Evolutionary conservation across 768 basidiomycete genomes (phyloP), one percentile per base, ranked within the genome.

Genomic region (Panellus pusillus): DNA sequence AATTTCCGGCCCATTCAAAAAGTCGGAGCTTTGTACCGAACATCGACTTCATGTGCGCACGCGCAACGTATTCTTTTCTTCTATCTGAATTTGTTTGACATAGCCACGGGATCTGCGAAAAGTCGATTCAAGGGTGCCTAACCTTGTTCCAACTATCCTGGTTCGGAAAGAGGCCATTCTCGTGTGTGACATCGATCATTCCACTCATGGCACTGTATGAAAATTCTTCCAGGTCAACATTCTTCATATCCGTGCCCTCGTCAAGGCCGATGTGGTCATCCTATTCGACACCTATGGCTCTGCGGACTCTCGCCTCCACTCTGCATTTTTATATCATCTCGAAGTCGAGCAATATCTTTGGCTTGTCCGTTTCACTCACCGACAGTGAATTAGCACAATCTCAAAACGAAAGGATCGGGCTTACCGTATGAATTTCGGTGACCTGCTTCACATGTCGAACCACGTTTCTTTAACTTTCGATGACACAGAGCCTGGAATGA

Each of bases 261-360:
- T 98, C 66, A 98, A 98, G 70, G 89, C 93, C 9, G 91, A 97
- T 66, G 77, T 89, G 36, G 91, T 97, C 41, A 78, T 96, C 32
- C 79, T 98, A 37, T 98, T 98, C 67, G 95, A 98, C 65, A 88
- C 90, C 1, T 92, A 86, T 66, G 95, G 94, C 9, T 92, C 89
- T 20, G 82, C 83, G 13, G 90, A 95, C 69, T 93, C 92, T 3
- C 75, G 86, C 52, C 78, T 94, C 7, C 91, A 93, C 66, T 91
- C 89, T 35, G 87, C 87, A 12, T 94, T 94, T 67, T 71, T 94
- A 54, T 92, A 93, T 65, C 91, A 94, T 67, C 74, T 94, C 31
- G 91, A 93, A 74, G 91, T 91, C 58, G 58, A 71, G 39, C 53
- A 31, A 29, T 42, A 47, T 39, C 44, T 44, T 6, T 24, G 24